Conservation (phyloP, 2,329 filamentous ascomycete genomes). For the Ceratocystis papillata region DNA sequence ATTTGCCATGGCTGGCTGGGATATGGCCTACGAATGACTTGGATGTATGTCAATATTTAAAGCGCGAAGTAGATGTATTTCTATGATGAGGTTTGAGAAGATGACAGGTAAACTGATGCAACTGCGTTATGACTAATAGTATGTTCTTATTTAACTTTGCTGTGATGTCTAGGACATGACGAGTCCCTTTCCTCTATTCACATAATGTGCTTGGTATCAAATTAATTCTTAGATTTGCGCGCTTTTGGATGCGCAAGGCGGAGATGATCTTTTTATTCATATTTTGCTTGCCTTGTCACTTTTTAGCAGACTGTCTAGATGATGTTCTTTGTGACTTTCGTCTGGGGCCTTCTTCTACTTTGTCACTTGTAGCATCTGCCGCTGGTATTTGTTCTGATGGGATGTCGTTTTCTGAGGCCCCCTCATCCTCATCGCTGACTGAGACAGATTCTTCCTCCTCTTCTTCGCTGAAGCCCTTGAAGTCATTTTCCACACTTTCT, state of each 20-base stretch:
- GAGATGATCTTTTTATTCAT: not conserved
- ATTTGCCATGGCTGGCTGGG: too few species aligned
- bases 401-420: not conserved
- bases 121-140: too few species aligned
- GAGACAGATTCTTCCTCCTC: conserved; percentile 30
- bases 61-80: too few species aligned
- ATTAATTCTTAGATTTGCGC: not conserved
- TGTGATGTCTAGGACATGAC: too few species aligned
- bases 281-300: conserved; percentile 9
- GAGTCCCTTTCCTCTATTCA: too few species aligned
- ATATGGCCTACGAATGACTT: too few species aligned
- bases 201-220: too few species aligned
- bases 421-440: conserved; percentile 26
- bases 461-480: conserved; percentile 40
- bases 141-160: too few species aligned
- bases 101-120: too few species aligned
- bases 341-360: conserved; percentile 17
- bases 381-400: conserved; percentile 8
- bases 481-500: conserved; percentile 33
- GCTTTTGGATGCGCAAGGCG: not conserved
- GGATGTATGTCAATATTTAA: too few species aligned
- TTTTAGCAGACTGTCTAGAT: conserved; percentile 12
- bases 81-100: too few species aligned
- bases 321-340: conserved; percentile 19
- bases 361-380: conserved; percentile 13